Evolutionary conservation across 768 basidiomycete species (phyloP).

Genomic region (Mrakia blollopis): DNA sequence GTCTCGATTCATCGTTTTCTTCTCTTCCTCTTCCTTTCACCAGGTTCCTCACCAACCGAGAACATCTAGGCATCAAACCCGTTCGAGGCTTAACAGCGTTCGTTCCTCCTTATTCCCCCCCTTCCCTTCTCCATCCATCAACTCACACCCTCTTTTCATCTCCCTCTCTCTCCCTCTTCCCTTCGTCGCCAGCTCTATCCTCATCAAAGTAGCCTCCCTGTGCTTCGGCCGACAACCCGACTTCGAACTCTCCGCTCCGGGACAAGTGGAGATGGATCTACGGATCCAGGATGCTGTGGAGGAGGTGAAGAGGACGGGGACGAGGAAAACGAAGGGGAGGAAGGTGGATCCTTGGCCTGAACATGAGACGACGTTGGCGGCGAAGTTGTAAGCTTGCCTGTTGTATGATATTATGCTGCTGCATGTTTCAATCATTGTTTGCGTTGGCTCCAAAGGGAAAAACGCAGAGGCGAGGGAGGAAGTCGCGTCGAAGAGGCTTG

Average conservation of each 20-base stretch:
- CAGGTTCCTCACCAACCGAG: constrained; percentile 5
- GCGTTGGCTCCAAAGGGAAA: too few species aligned
- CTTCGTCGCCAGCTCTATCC: not conserved
- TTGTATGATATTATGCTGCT: too few species aligned
- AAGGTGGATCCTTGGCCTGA: not conserved
- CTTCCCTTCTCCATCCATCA: too few species aligned
- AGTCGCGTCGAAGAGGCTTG: too few species aligned
- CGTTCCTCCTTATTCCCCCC: not conserved
- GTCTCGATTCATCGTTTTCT: too few species aligned
- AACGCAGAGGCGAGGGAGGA: too few species aligned
- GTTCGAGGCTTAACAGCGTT: not conserved
- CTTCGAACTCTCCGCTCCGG: not conserved
- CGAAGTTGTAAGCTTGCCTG: too few species aligned
- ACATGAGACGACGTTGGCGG: too few species aligned
- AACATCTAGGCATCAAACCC: too few species aligned
- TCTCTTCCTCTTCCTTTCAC: not conserved
- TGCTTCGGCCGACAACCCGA: not conserved
- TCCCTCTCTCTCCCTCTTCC: not conserved
- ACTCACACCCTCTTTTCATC: not conserved
- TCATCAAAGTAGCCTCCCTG: not conserved
- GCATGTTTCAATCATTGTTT: too few species aligned
- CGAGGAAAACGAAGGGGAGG: not conserved
- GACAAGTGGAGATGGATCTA: not conserved
- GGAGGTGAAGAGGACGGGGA: not conserved
- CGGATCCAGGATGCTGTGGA: not conserved